Evolutionary conservation across 805 yeast genomes (phyloP), one percentile per base, ranked within the genome.

Genomic region (Nakazawaea laoshanensis): DNA sequence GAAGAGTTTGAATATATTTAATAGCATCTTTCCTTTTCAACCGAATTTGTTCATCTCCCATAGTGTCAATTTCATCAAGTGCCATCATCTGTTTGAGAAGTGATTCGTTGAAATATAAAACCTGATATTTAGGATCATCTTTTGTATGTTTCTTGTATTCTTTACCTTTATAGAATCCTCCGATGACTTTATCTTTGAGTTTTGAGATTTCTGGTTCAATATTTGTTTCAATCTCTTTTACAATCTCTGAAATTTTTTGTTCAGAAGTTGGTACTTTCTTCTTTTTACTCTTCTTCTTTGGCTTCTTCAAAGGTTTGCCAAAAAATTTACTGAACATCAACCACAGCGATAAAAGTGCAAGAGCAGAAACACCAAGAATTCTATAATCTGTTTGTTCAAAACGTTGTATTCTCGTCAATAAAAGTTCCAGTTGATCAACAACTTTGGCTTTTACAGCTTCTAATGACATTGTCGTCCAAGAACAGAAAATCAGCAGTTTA

Each of bases 61-160:
- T 63, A 7, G 59, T 61, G 39, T 77, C 81, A 22, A 83, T 61
- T 3, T 70, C 76, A 45, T 83, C 94, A 35, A 83, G 58, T 40
- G 66, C 71, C 64, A 82, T 65, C 42, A 81, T 53, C 41, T 77
- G 64, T 48, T 80, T 79, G 50, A 82, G 59, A 27, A 82, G 55
- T 65, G 69, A 68, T 51, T 82, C 94, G 45, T 76, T 79, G 50
- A 63, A 74, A 49, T 64, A 81, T 33, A 69, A 66, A 43, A 62
- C 66, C 46, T 70, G 67, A 50, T 73, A 78, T 37, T 54, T 12
- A 4, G 35, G 35, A 16, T 36, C 39, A 15, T 36, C 39, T 11
- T 27, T 30, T 7, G 32, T 31, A 3, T 24, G 19, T 16, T 34
- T 34, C 24, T 30, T 30, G 14, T 17, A 27, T 8, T 30, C 16